A percentile compares a stretch with the other conserved stretches of the same genome.
Conservation (phyloP, 2,329 filamentous ascomycete species). For the Neofusicoccum laricinum region DNA sequence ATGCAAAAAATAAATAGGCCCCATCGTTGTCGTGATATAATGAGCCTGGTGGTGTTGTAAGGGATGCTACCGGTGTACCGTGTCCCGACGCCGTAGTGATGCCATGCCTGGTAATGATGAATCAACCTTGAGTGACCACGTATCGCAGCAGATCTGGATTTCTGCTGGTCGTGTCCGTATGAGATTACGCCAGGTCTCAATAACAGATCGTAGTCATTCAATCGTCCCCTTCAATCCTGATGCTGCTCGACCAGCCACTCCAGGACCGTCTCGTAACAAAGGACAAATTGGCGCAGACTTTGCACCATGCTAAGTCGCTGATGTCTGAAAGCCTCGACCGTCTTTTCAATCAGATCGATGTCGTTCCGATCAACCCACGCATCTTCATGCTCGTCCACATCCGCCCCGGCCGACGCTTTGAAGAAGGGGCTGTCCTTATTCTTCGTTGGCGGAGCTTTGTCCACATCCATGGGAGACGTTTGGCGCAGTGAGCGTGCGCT, state of each 20-base stretch:
- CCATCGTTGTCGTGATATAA: neutral
- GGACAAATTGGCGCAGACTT: slow-evolving; percentile 85
- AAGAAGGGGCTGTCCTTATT: slow-evolving; percentile 18
- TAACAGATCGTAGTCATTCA: neutral
- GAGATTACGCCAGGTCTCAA: neutral
- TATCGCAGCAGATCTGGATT: neutral
- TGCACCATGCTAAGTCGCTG: slow-evolving; percentile 97
- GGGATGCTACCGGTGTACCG: neutral
- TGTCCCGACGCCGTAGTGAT: neutral
- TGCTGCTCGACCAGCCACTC: slow-evolving; percentile 70
- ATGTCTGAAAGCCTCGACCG: slow-evolving; percentile 84
- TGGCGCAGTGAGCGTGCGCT: slow-evolving; percentile 31
- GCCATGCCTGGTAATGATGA: neutral
- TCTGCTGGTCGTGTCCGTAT: neutral
- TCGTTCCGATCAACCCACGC: slow-evolving; percentile 68
- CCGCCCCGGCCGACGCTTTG: neutral
- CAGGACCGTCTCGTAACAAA: slow-evolving; percentile 92
- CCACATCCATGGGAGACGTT: slow-evolving; percentile 46
- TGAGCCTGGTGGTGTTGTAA: neutral
- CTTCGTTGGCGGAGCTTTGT: slow-evolving; percentile 17
- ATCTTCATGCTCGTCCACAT: slow-evolving; percentile 42
- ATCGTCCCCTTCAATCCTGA: neutral
- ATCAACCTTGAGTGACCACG: neutral
- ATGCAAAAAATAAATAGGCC: neutral
- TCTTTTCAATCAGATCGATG: slow-evolving; percentile 77